Evolutionary conservation across 345 rosid species (phyloP).

Genomic region (Rhodamnia argentea): DNA sequence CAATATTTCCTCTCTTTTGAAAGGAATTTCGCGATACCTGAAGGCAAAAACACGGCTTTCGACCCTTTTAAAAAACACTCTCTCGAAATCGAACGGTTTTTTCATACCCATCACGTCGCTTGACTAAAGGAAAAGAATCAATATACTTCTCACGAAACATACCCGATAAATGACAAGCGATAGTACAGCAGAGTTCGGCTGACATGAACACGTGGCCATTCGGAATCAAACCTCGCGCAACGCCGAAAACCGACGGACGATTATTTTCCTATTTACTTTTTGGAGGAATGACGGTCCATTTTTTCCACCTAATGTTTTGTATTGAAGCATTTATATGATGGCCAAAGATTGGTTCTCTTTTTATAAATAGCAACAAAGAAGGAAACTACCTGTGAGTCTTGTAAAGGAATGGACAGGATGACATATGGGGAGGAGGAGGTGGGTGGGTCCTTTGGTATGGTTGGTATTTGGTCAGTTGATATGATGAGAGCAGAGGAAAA

Average conservation of each 20-base stretch:
- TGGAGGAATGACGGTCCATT: background rate
- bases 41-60: background rate
- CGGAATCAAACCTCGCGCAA: background rate
- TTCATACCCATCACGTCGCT: background rate
- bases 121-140: background rate
- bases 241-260: background rate
- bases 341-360: background rate
- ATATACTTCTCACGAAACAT: background rate
- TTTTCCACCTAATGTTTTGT: background rate
- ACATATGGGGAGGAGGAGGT: background rate
- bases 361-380: background rate
- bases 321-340: background rate
- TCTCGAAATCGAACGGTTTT: background rate
- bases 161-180: background rate
- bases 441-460: background rate
- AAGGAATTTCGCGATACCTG: background rate
- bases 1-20: background rate
- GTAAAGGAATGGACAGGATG: background rate
- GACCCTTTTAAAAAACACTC: background rate
- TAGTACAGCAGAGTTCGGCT: background rate
- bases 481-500: background rate
- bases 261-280: background rate
- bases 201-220: background rate
- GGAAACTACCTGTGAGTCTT: background rate
- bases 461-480: background rate